Base-by-base conservation (phyloP, 116 monocot species). In the Cymodocea nodosa region DNA sequence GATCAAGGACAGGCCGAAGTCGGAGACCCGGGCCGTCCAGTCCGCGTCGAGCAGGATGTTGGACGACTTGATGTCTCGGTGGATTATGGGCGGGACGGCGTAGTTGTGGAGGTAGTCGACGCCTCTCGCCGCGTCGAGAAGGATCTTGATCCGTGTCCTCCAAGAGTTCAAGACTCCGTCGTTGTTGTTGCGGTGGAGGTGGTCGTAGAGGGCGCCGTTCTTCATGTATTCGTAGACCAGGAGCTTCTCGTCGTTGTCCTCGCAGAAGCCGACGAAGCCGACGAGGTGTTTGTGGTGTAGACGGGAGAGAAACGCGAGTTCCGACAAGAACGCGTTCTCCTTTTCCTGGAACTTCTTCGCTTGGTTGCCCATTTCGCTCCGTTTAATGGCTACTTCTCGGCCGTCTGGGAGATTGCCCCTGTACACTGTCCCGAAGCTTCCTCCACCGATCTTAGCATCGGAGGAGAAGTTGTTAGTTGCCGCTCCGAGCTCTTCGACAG, bases 221-320 rank as follows among this genome's bases (percentile, higher is more conserved):
- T 78, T 72, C 95, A 95, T 90, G 85, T 67, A 87, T 64, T 95
- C 95, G 71, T 90, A 87, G 30, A 95, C 85, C 1, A 95, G 72
- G 18, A 95, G 83, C 20, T 83, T 69, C 77, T 90, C 90, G 6
- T 84, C 70, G 48, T 61, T 48, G 30, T 85, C 83, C 19, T 81
- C 77, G 77, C 86, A 93, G 73, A 77, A 93, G 9, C 89, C 93
- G 4, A 86, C 82, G 51, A 93, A 62, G 35, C 83, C 76, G 15
- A 93, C 93, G n/a, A 93, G 68, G 74, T 93, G 85, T 54, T 93
- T 93, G 84, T 93, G 86, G 74, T 89, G 83, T 63, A 93, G 83
- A 15, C 93, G 75, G 3, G 86, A 86, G 48, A 93, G 83, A 68
- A 93, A 83, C 0, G 75, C 73, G 20, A 93, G 71, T 74, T 93